Percentiles rank a stretch among this genome's conserved stretches.
phyloP scores from a whole-genome alignment of 768 basidiomycete genomes.

The Tulasnella sp. region DNA sequence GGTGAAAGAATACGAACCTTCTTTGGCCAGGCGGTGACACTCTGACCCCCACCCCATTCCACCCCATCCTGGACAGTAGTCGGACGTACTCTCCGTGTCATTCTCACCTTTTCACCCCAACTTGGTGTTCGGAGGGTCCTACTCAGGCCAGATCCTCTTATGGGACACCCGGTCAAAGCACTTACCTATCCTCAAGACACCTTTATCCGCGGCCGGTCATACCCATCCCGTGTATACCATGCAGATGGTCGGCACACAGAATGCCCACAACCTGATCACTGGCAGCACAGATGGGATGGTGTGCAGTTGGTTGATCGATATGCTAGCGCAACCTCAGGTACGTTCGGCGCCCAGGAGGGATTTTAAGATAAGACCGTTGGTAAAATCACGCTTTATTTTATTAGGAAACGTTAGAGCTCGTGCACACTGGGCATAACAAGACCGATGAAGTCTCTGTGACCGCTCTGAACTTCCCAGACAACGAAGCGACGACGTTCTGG shows the following conservation, averaged over 20 bases:
- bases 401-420: slow-evolving; percentile 86
- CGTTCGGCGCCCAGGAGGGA: neutral
- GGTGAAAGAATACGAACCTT: slow-evolving; percentile 33
- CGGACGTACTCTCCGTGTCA: slow-evolving; percentile 90
- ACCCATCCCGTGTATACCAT: slow-evolving; percentile 98
- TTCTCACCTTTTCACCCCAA: slow-evolving; percentile 99
- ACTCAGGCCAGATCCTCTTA: slow-evolving; percentile 93
- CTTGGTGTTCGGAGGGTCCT: slow-evolving; percentile 95
- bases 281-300: slow-evolving; percentile 95
- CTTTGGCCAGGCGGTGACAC: no score
- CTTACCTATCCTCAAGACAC: slow-evolving; percentile 91
- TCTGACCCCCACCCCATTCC: no score
- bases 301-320: slow-evolving; percentile 96
- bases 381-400: neutral
- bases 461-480: slow-evolving; percentile 84
- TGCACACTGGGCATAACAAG: slow-evolving; percentile 86
- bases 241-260: slow-evolving; percentile 97
- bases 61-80: slow-evolving; percentile 40
- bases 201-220: slow-evolving; percentile 89
- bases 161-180: slow-evolving; percentile 99
- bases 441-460: slow-evolving; percentile 96
- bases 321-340: slow-evolving; percentile 97
- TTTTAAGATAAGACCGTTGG: no score
- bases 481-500: slow-evolving; percentile 95
- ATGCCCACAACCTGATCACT: slow-evolving; percentile 94